Evolutionary conservation across 2,329 filamentous ascomycete species (phyloP), one percentile per base, ranked within the genome.

Genomic region (Helotiales sp.): DNA sequence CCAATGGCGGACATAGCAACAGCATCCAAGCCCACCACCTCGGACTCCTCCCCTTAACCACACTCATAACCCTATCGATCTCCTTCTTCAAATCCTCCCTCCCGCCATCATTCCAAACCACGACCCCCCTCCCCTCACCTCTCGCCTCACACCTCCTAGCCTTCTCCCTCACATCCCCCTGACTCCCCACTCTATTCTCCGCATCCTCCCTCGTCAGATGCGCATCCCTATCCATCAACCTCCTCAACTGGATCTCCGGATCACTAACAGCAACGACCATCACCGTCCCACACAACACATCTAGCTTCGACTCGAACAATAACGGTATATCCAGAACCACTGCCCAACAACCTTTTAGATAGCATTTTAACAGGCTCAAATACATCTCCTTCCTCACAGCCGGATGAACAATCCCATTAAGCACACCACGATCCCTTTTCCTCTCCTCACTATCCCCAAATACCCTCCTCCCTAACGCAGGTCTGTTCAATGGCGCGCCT

Each of bases 341-440:
- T 0, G 92, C 93, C 91, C 93, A 95, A 70, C 86, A 73, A 0
- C 95, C 93, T 1, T 75, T 75, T 13, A 95, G 55, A 69, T 96
- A 97, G 66, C 84, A 84, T 60, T 79, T 77, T n/a, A 91, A 70
- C 56, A 98, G 82, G 48, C 82, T 79, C 67, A 81, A 85, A 73
- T 91, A 91, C 81, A 97, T 93, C 72, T 90, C 91, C 70, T 78
- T 81, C 38, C 93, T 82, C 40, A 99, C 93, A 0, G 91, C 92
- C 0, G 95, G 95, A 72, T 99, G 95, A 51, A 98, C 90, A 64
- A 99, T 98, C 49, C 83, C 79, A 72, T 98, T 98, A 13, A 99
- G 80, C 29, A 89, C 86, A 52, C 81, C 84, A 25, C 93, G 81
- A 72, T 96, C 92, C 62, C 79, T 81, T 67, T 82, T 82, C 56